These are phyloP conservation scores for Canavalia ensiformis DNA, from an alignment of 306 rosid genomes.

Conservation along the genomic window DNA sequence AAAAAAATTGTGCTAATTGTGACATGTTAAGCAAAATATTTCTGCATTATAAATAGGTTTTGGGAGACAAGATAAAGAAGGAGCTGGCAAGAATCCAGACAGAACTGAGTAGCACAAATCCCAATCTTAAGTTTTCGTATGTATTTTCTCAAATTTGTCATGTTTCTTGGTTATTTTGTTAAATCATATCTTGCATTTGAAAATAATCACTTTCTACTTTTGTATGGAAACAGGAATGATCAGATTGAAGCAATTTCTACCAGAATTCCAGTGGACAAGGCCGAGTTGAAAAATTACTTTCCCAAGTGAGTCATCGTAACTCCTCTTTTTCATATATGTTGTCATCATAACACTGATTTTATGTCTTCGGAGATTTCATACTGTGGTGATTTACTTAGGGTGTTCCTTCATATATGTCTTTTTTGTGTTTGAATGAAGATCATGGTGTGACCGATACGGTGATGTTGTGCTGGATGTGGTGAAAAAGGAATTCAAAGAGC, in stretches of 20 bases:
- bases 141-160: constrained; percentile 18
- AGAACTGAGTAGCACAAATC: constrained; percentile 78
- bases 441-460: constrained; percentile 81
- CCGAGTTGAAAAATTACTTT: constrained; percentile 59
- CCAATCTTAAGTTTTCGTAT: constrained; percentile 78
- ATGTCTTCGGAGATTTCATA: no score
- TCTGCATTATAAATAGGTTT: constrained; percentile 59
- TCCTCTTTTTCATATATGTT: not conserved
- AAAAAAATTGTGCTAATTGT: constrained; percentile 13
- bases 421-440: constrained; percentile 50
- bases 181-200: not conserved
- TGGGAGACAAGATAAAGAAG: constrained; percentile 81
- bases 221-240: constrained; percentile 51
- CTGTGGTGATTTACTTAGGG: not conserved
- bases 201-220: not conserved
- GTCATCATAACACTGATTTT: not conserved
- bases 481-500: constrained; percentile 85
- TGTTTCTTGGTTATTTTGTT: not conserved
- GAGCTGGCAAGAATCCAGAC: constrained; percentile 82
- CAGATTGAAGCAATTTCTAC: constrained; percentile 63
- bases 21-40: not conserved
- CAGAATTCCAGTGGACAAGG: constrained; percentile 62
- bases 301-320: constrained; percentile 54
- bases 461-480: constrained; percentile 82
- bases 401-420: not conserved